Conservation (phyloP, 1,139 yeast species). For the Saccharomycopsis phalli region DNA sequence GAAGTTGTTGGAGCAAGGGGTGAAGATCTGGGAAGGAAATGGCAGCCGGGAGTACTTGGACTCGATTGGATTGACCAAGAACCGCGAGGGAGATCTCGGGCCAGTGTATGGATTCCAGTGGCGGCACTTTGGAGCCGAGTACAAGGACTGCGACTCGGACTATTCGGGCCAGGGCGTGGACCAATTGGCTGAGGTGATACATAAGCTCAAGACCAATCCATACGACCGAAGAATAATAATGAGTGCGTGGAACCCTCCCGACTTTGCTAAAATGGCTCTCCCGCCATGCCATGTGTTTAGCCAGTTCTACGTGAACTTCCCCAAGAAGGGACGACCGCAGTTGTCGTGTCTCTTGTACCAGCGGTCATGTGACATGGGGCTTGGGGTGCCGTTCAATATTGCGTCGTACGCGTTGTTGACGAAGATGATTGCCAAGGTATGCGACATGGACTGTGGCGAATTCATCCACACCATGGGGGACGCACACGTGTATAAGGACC, state of each 20-base stretch:
- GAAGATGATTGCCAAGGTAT: conserved; percentile 90
- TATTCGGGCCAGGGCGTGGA: conserved; percentile 85
- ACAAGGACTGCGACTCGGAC: conserved; percentile 76
- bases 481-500: conserved; percentile 90
- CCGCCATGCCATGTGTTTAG: conserved; percentile 98
- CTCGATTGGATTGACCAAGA: conserved; percentile 63
- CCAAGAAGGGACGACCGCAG: conserved; percentile 45
- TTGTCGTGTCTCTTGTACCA: conserved; percentile 87
- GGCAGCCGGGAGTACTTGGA: conserved; percentile 93
- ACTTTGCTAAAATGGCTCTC: conserved; percentile 84
- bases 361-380: conserved; percentile 98
- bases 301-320: conserved; percentile 86
- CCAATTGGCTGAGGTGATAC: conserved; percentile 73
- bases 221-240: conserved; percentile 88
- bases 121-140: conserved; percentile 97
- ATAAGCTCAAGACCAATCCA: conserved; percentile 77
- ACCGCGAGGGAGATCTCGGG: conserved; percentile 92
- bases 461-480: conserved; percentile 95
- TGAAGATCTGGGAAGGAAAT: conserved; percentile 97
- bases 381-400: conserved; percentile 96
- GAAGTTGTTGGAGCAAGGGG: conserved; percentile 68
- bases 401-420: conserved; percentile 93
- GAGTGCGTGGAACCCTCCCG: conserved; percentile 99
- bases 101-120: conserved; percentile 99
- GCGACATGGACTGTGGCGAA: conserved; percentile 91